phyloP scores from a whole-genome alignment of 2,329 filamentous ascomycete species.

The Alternaria panax region DNA sequence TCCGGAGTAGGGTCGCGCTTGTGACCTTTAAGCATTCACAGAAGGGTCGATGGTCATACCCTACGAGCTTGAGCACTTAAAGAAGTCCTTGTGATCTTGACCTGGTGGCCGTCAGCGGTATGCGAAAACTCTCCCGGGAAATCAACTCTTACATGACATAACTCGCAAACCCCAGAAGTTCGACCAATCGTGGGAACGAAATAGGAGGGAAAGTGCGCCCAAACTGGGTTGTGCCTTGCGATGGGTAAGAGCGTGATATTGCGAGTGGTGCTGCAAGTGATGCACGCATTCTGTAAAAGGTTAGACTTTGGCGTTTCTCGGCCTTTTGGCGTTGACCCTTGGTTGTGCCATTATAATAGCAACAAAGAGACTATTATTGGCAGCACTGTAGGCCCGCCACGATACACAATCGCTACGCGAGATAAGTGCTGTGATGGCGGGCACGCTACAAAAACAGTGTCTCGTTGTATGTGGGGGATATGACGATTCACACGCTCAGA shows the following conservation, averaged over 20 bases:
- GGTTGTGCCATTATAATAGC: not conserved
- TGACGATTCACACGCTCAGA: not conserved
- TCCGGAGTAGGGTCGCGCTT: not conserved
- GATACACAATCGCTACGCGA: not conserved
- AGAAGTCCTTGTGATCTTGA: not conserved
- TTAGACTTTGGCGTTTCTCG: not conserved
- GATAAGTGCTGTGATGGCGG: not conserved
- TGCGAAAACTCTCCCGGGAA: not conserved
- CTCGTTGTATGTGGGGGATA: not conserved
- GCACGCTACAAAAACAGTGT: not conserved
- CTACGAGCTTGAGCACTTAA: not conserved
- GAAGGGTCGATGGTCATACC: not conserved
- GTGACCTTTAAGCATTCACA: not conserved
- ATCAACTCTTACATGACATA: not conserved
- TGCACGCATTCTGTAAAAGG: not conserved
- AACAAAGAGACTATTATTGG: slow-evolving; percentile 3
- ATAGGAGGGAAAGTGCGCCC: not conserved
- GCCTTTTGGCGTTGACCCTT: not conserved
- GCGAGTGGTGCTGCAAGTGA: not conserved
- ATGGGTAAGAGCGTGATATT: not conserved
- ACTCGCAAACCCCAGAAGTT: not conserved
- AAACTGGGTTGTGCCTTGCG: not conserved
- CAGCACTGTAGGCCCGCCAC: not conserved
- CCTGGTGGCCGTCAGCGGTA: not conserved
- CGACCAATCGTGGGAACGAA: not conserved